Base-by-base conservation (phyloP, 495 filamentous ascomycete genomes). In the Aspergillus kassunensis region DNA sequence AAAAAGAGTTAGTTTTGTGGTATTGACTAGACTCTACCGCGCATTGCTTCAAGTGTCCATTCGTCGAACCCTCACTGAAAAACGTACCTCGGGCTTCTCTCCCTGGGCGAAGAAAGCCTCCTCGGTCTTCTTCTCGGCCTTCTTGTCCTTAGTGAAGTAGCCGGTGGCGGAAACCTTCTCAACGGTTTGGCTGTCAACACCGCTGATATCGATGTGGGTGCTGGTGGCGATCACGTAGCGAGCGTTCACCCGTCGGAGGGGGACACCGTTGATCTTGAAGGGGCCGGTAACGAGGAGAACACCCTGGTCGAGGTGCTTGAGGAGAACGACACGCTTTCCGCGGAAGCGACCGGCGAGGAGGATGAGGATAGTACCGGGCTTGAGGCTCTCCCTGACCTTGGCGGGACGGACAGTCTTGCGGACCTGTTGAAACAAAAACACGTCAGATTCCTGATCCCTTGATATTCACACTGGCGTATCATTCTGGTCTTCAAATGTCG, bases 211-310 rank as follows among this genome's bases (percentile, higher is more conserved):
- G 60, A 99, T 81, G 73, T 85, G 88, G 64, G 85, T 85, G 65
- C 87, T 95, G 61, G 95, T 99, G 67, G 91, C 92, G 72, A 97
- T 97, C 57, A 99, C 95, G 77, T 97, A 99, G 81, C 95, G 86
- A 63, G 92, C 77, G 80, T 99, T 99, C 67, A 99, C 93, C 75
- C 95, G 84, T 72, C 95, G 86, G 65, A 99, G 87, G 56, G 95
- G 95, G 55, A 99, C 95, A 76, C 95, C 95, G 79, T 99, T 99
- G 80, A 97, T 86, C 86, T 96, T 97, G 87, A 97, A 99, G 67
- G 95, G 95, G 61, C 95, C 95, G 66, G 95, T 99, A 60, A 99
- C 88, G 67, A 99, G 90, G 68, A 99, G 90, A 57, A 97, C 88
- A 75, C 95, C 95, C 79, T 96, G 88, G 65, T 86, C 77, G 69